phyloP scores from a whole-genome alignment of 2,329 filamentous ascomycete species.

The Decorospora gaudefroyi region DNA sequence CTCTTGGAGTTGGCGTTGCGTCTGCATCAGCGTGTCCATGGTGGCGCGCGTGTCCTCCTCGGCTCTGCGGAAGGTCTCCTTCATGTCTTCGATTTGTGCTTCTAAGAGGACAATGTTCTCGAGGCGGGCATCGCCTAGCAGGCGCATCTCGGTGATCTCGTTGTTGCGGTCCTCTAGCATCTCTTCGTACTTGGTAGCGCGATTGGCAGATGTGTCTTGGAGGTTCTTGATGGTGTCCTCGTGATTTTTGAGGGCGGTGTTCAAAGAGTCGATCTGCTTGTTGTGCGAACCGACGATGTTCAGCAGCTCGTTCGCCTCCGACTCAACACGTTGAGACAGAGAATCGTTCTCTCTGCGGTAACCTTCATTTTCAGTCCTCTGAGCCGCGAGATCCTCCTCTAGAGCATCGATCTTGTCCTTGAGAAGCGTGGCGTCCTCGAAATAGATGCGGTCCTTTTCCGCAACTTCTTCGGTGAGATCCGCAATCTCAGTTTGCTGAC shows the following conservation, averaged over 20 bases:
- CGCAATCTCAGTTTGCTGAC: constrained; percentile 47
- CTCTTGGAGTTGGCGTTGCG: constrained; percentile 35
- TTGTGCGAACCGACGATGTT: constrained; percentile 34
- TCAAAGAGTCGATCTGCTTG: constrained; percentile 43
- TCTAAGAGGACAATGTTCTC: constrained; percentile 41
- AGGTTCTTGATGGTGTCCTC: constrained; percentile 48
- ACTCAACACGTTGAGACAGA: constrained; percentile 36
- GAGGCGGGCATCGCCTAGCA: constrained; percentile 41
- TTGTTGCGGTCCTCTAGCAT: constrained; percentile 32
- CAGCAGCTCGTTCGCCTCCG: constrained; percentile 38
- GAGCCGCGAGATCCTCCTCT: constrained; percentile 24
- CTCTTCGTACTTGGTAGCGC: constrained; percentile 30
- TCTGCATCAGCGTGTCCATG: constrained; percentile 38
- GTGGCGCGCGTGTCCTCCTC: constrained; percentile 38
- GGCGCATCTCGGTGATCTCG: constrained; percentile 43
- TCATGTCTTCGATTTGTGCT: constrained; percentile 39
- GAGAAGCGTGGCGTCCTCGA: constrained; percentile 34
- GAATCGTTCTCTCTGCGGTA: constrained; percentile 36
- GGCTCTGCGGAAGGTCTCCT: constrained; percentile 35
- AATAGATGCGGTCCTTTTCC: constrained; percentile 33
- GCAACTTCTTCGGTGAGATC: constrained; percentile 36
- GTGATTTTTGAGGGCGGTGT: constrained; percentile 45
- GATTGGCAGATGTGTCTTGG: constrained; percentile 31
- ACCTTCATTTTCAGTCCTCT: constrained; percentile 32
- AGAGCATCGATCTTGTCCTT: constrained; percentile 30